Evolutionary conservation across 1,139 yeast species (phyloP).

Genomic region (Debaryomyces sp.): DNA sequence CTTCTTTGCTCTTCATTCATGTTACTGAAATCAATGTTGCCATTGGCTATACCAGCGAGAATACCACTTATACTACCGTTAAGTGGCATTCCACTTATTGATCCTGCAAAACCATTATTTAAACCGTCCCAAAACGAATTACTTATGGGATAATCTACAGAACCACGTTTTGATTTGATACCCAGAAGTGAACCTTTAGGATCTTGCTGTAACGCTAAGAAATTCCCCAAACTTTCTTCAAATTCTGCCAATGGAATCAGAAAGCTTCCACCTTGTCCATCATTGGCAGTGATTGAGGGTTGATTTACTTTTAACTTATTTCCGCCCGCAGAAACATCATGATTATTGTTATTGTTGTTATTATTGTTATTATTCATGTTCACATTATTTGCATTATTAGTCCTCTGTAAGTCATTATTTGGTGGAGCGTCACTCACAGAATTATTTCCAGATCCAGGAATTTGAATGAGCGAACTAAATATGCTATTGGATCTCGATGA

Average conservation of each 20-base stretch:
- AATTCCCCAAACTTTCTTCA: constrained; percentile 44
- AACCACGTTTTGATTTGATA: constrained; percentile 26
- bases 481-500: constrained; percentile 42
- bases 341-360: constrained; percentile 5
- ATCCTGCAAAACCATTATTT: constrained; percentile 24
- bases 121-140: constrained; percentile 28
- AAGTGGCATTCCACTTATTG: constrained; percentile 28
- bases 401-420: constrained; percentile 2
- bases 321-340: constrained; percentile 20
- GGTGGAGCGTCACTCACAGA: constrained; percentile 33
- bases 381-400: background rate
- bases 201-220: constrained; percentile 31
- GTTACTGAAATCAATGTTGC: constrained; percentile 42
- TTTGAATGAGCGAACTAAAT: constrained; percentile 44
- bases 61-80: constrained; percentile 41
- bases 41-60: constrained; percentile 41
- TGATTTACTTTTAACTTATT: constrained; percentile 16
- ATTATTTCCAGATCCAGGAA: constrained; percentile 39
- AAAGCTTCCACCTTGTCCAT: constrained; percentile 3
- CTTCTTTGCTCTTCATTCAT: constrained; percentile 49
- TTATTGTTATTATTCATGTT: constrained; percentile 5
- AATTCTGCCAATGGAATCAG: constrained; percentile 7
- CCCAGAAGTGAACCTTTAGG: constrained; percentile 12
- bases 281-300: constrained; percentile 10
- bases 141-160: constrained; percentile 30